Evolutionary conservation across 768 basidiomycete species (phyloP).

Genomic region (Lactifluus piperatus): DNA sequence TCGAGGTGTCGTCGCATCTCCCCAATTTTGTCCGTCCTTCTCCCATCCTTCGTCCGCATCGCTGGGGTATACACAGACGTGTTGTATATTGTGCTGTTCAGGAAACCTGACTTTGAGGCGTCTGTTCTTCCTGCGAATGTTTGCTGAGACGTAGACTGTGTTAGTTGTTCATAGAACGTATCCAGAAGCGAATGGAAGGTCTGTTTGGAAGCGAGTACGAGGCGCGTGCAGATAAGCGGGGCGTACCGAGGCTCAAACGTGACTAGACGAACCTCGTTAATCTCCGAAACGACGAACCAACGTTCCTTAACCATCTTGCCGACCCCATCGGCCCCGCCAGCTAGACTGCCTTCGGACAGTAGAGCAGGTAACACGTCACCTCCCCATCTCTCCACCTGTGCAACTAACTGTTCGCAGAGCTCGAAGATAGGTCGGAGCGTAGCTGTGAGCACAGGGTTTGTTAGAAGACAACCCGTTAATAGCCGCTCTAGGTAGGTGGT

Average conservation of each 20-base stretch:
- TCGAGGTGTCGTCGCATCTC: conserved; percentile 76
- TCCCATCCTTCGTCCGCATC: conserved; percentile 42
- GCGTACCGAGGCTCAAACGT: not conserved
- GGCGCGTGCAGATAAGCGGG: conserved; percentile 21
- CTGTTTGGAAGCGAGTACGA: conserved; percentile 31
- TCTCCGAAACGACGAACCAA: conserved; percentile 57
- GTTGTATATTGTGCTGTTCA: conserved; percentile 46
- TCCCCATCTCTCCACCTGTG: conserved; percentile 85
- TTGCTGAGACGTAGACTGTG: conserved; percentile 68
- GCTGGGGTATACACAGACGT: conserved; percentile 33
- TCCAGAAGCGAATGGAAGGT: conserved; percentile 56
- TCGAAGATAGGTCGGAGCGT: conserved; percentile 69
- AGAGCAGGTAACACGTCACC: conserved; percentile 83
- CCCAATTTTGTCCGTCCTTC: conserved; percentile 49
- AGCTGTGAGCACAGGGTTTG: conserved; percentile 51
- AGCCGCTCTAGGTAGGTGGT: conserved; percentile 72
- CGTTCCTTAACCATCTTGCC: conserved; percentile 70
- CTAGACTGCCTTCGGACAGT: conserved; percentile 70
- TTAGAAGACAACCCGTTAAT: conserved; percentile 69
- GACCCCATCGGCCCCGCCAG: conserved; percentile 44
- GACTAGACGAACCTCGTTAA: conserved; percentile 54
- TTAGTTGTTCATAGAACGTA: conserved; percentile 75
- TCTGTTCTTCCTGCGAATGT: conserved; percentile 54
- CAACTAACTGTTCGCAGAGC: conserved; percentile 80
- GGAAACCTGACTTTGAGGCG: conserved; percentile 58